Conservation (phyloP, 345 rosid species). For the Firmiana major region DNA sequence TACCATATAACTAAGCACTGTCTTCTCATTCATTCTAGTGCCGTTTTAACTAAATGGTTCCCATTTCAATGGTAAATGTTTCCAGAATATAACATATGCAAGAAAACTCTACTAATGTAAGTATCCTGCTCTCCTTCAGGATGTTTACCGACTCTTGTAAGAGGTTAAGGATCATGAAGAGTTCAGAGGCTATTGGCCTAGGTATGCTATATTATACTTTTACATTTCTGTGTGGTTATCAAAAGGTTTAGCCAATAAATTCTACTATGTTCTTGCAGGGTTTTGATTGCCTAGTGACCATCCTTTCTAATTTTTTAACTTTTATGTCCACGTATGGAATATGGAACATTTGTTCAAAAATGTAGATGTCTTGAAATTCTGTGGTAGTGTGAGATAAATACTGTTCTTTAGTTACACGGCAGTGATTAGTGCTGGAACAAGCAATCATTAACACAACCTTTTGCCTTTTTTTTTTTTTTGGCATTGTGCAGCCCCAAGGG, state of each 20-base stretch:
- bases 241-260: not conserved
- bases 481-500: slow-evolving; percentile 54
- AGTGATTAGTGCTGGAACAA: not conserved
- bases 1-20: not conserved
- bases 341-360: not conserved
- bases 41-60: not conserved
- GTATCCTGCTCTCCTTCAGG: slow-evolving; percentile 28
- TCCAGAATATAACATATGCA: not conserved
- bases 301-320: not conserved
- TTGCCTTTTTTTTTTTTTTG: too few relatives aligned
- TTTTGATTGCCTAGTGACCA: not conserved
- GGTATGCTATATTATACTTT: slow-evolving; percentile 25
- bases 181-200: slow-evolving; percentile 66
- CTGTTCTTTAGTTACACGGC: not conserved
- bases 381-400: not conserved
- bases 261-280: not conserved
- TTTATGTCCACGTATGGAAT: not conserved
- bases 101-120: not conserved
- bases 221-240: not conserved
- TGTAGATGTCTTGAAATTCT: not conserved
- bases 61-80: not conserved
- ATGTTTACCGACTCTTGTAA: slow-evolving; percentile 62
- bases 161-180: slow-evolving; percentile 71
- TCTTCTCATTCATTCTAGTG: not conserved
- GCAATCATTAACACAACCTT: not conserved